Base-by-base conservation (phyloP, 352 stramenopile species). In the Pythium sukuiense region DNA sequence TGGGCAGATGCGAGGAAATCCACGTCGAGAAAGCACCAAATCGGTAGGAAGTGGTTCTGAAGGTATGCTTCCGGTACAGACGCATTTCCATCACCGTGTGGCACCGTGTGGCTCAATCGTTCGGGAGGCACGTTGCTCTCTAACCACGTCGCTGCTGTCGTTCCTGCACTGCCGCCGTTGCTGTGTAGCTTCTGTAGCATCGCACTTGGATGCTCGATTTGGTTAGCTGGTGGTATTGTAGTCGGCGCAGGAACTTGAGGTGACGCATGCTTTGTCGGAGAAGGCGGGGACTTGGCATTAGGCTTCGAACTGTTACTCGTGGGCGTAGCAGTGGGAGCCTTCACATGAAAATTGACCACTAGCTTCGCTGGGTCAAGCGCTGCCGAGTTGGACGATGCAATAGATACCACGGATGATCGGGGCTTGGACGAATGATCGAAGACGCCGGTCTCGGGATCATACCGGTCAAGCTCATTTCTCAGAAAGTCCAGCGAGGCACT, bases 21-120 rank as follows among this genome's bases (percentile, higher is more conserved):
- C 1, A 88, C 70, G 32, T 90, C 80, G 8, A 93, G 63, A 50
- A 88, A 91, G 55, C 84, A 91, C 84, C 84, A 93, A 4, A 93
- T 41, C 12, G 84, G 84, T 0, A 93, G 64, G 59, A 90, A 91
- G 45, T 73, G 80, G 30, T 76, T 71, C 6, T 63, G 64, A 30
- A 87, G 76, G 24, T 74, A 83, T 30, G 57, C 49, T 18, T 70
- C 63, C 1, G 46, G 18, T 13, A 24, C n/a, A 5, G 39, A 39
- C 27, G 3, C 54, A 29, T 14, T 32, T 11, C 18, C 24, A 7
- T 26, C 41, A 52, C 16, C 66, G 3, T 57, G 32, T 1, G 20
- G 46, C 46, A 85, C 80, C 58, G 68, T 57, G 57, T 89, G 81
- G 8, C 81, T 76, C 6, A 88, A 48, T 24, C 61, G 64, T 20